phyloP scores from a whole-genome alignment of 2,329 filamentous ascomycete genomes.

The Penicillium aurantiogriseum region DNA sequence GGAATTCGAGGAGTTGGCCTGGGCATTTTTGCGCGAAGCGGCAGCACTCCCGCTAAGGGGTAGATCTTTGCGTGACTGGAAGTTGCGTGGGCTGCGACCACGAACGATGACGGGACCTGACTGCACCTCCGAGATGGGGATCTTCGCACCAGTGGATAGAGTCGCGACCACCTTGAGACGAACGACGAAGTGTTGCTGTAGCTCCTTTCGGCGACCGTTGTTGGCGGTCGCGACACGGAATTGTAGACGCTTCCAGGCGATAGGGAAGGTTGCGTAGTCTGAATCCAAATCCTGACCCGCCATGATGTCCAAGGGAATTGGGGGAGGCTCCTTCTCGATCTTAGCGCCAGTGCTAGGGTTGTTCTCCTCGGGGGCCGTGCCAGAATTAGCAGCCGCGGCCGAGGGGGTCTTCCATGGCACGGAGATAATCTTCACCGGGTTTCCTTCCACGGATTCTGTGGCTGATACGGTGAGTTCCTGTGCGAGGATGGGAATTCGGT shows the following conservation, averaged over 20 bases:
- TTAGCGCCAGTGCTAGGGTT: conserved; percentile 52
- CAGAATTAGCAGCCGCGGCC: conserved; percentile 59
- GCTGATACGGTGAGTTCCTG: conserved; percentile 89
- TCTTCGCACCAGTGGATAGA: conserved; percentile 76
- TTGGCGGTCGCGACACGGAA: conserved; percentile 95
- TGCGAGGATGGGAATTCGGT: conserved; percentile 75
- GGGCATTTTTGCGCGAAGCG: conserved; percentile 70
- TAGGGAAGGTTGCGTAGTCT: conserved; percentile 85
- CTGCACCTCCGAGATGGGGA: conserved; percentile 76
- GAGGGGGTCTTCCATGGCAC: conserved; percentile 94
- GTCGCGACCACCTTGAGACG: conserved; percentile 83
- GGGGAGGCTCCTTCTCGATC: conserved; percentile 79
- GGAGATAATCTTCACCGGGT: conserved; percentile 87
- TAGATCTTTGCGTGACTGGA: conserved; percentile 90
- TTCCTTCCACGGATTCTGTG: conserved; percentile 91
- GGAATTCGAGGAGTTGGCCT: conserved; percentile 32
- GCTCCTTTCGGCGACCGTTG: conserved; percentile 88
- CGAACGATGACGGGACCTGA: conserved; percentile 92
- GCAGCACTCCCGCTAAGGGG: conserved; percentile 77
- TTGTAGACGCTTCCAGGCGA: conserved; percentile 90
- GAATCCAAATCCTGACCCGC: conserved; percentile 69
- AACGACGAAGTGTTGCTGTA: conserved; percentile 94
- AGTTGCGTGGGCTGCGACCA: conserved; percentile 89
- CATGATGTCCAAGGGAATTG: conserved; percentile 70
- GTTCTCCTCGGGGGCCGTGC: conserved; percentile 46